Evolutionary conservation across 495 filamentous ascomycete genomes (phyloP).

Genomic region (Penicillium bialowiezense): DNA sequence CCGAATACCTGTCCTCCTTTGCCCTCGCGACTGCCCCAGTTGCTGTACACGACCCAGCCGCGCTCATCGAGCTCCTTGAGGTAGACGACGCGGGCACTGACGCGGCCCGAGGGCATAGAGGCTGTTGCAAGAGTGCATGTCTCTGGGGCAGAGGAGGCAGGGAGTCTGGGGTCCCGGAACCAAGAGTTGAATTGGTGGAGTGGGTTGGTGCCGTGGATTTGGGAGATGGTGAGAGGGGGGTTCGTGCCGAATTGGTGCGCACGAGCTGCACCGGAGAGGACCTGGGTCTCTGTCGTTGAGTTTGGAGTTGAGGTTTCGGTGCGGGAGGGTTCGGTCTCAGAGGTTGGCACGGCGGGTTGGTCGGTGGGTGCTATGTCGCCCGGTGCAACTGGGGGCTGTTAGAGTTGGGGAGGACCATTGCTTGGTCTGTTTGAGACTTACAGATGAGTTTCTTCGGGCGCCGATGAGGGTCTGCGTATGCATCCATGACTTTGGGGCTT

Average conservation of each 20-base stretch:
- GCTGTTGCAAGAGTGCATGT: conserved; percentile 85
- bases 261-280: conserved; percentile 40
- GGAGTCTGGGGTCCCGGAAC: conserved; percentile 68
- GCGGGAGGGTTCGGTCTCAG: conserved; percentile 26
- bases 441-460: conserved; percentile 49
- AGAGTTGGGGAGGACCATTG: too few species aligned
- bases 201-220: conserved; percentile 49
- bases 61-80: conserved; percentile 70
- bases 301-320: conserved; percentile 37
- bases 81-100: conserved; percentile 84
- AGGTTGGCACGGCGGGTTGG: conserved; percentile 2
- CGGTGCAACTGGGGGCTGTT: conserved; percentile 38
- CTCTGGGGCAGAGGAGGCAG: conserved; percentile 59
- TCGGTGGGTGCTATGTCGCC: conserved; percentile 36
- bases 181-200: conserved; percentile 82
- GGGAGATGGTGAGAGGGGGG: conserved; percentile 41
- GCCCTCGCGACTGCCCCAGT: conserved; percentile 67
- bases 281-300: conserved; percentile 32
- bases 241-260: conserved; percentile 49
- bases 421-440: too few species aligned
- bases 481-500: conserved; percentile 14
- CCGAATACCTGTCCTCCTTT: conserved; percentile 47
- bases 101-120: conserved; percentile 75
- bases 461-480: conserved; percentile 3
- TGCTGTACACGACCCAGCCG: conserved; percentile 91